Evolutionary conservation across 805 yeast genomes (phyloP), one percentile per base, ranked within the genome.

Genomic region (Pachysolen tannophilus): DNA sequence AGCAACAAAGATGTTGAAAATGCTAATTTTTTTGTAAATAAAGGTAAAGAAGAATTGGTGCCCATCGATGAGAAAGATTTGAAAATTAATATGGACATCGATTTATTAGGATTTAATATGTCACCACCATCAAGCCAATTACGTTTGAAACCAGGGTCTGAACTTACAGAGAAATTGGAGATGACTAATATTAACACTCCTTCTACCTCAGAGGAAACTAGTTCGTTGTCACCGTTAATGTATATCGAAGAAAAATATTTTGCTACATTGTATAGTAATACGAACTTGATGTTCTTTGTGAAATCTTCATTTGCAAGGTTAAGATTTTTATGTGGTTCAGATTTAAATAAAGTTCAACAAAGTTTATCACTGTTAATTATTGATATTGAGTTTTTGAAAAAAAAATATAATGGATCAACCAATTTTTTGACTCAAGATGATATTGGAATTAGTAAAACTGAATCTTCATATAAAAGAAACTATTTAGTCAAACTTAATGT

Each of bases 281-380:
- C 30, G 4, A 35, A 37, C 25, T 29, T 37, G 34, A 37, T 37
- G 40, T 37, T 37, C 26, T 37, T 37, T 17, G 34, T 19, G 17
- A 37, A 37, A 20, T 37, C 40, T 9, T 26, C 40, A 3, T 33
- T 37, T 21, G 27, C 40, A 5, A 23, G 40, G 10, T 33, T 37
- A 34, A 32, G 24, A 26, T 20, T 32, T 23, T 21, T 37, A 8
- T 29, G 30, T 8, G 34, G 24, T 2, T 13, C 28, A 2, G 34
- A 33, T 14, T 9, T 11, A 8, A 15, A 20, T 6, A 23, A 8
- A 11, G 17, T 33, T 5, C 31, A 33, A 11, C n/a, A 15, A 8
- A 3, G 17, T 4, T 29, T 33, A 21, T 20, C 30, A 19, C 9
- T 17, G n/a, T 26, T 26, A 13, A 8, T 33, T 16, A 25, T 37